Base-by-base conservation (phyloP, 2,329 filamentous ascomycete species). In the Fusarium pseudonygamai region DNA sequence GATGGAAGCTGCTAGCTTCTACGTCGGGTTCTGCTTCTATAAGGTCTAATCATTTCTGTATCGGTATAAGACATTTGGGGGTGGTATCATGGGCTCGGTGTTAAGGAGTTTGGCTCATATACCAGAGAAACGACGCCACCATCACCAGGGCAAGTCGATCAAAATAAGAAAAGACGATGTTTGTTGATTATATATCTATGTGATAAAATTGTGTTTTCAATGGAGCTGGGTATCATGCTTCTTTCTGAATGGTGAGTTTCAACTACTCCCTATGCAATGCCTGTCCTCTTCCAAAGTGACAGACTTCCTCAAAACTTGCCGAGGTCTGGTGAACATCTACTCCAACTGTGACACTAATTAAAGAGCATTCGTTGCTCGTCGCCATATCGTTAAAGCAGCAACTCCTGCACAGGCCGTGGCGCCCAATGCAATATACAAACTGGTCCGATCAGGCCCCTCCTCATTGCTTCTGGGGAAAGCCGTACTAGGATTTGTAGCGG, bases 1-100 rank as follows among this genome's bases (percentile, higher is more conserved):
- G 85, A 93, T 97, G 88, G 95, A 98, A 82, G 96, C 96, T 49
- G 94, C 93, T 16, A 91, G 89, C 77, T 97, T 98, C 79, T 98
- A 98, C 79, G 90, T 97, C 77, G 95, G 93, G 4, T 98, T 98
- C 79, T 97, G 95, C 84, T 98, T 98, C 83, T 97, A 98, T 84
- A 97, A 98, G 86, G 94, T 97, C 50, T 96, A 61, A 16, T 30
- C 26, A 12, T 50, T 39, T 57, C 13, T 58, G 46, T 30, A 52
- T n/a, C 32, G 30, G 16, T 39, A 34, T 15, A 58, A 24, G 36
- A n/a, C 36, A 34, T 18, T 32, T 26, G n/a, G n/a, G 55, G 50
- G 20, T 15, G 40, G 57, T n/a, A 39, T 53, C 15, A 30, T 69
- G 40, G 58, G 65, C 22, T 64, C 36, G 65, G 65, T 42, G 67